These are phyloP conservation scores for Modicella reniformis DNA, from an alignment of 371 early-diverging fungal species.

Conservation along the genomic window DNA sequence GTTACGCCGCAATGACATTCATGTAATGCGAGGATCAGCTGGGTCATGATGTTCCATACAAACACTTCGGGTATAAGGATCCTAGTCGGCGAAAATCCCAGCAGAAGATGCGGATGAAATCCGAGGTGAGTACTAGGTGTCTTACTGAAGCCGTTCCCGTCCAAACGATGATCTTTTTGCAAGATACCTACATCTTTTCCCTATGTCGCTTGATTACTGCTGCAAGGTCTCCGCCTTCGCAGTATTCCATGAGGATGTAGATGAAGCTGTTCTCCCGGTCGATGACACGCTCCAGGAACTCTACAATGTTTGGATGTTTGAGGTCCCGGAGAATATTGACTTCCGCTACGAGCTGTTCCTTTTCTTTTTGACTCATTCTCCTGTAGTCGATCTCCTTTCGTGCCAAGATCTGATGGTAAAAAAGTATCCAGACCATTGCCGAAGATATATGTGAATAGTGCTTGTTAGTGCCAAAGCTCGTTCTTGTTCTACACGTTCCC, in stretches of 20 bases:
- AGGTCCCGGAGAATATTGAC: slow-evolving; percentile 79
- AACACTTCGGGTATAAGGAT: slow-evolving; percentile 65
- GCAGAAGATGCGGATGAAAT: background rate
- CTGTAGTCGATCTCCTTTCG: slow-evolving; percentile 81
- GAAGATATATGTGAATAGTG: no score
- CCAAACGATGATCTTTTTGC: background rate
- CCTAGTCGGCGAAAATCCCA: slow-evolving; percentile 32
- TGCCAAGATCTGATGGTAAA: slow-evolving; percentile 61
- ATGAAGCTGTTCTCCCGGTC: slow-evolving; percentile 70
- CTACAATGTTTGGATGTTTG: slow-evolving; percentile 76
- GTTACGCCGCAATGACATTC: slow-evolving; percentile 69
- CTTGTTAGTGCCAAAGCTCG: background rate
- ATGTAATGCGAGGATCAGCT: slow-evolving; percentile 68
- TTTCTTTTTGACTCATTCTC: slow-evolving; percentile 73
- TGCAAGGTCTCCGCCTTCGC: slow-evolving; percentile 67
- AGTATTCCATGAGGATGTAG: slow-evolving; percentile 76
- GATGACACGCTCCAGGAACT: slow-evolving; percentile 74
- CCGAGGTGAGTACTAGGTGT: background rate
- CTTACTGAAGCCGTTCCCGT: background rate
- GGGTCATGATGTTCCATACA: slow-evolving; percentile 69
- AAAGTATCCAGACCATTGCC: no score
- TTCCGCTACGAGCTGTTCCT: slow-evolving; percentile 74
- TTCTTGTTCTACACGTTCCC: background rate
- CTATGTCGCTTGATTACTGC: slow-evolving; percentile 65
- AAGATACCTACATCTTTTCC: slow-evolving; percentile 57